Conservation (phyloP, 495 filamentous ascomycete species). For the Penicillium canescens region DNA sequence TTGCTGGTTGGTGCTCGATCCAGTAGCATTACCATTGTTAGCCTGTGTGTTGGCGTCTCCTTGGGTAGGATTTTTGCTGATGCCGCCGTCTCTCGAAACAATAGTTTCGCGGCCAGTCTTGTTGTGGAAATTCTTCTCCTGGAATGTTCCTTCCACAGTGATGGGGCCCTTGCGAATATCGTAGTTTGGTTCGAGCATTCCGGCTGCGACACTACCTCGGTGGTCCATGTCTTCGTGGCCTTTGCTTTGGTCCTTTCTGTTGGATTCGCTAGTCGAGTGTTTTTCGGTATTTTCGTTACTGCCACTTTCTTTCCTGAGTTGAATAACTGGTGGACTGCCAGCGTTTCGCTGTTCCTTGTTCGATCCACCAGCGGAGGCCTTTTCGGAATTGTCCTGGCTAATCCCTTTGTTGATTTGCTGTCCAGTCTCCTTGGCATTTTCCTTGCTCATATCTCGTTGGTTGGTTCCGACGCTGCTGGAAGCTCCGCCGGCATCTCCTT, state of each 20-base stretch:
- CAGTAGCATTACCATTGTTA: not conserved
- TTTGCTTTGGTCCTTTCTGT: not conserved
- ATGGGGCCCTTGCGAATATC: constrained; percentile 30
- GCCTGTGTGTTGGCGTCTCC: not conserved
- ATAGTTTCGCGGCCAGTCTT: not conserved
- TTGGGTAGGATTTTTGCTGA: not conserved
- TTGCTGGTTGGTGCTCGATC: not conserved
- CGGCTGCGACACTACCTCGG: constrained; percentile 2
- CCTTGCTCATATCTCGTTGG: constrained; percentile 6
- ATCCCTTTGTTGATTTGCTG: constrained; percentile 4
- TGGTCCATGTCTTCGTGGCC: not conserved
- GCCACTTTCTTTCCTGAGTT: no score
- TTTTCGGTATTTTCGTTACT: no score
- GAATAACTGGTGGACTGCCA: no score
- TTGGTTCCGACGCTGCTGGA: constrained; percentile 3
- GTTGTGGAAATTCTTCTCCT: constrained; percentile 5
- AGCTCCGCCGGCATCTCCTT: constrained; percentile 6
- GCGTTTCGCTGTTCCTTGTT: constrained; percentile 1
- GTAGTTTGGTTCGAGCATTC: constrained; percentile 15
- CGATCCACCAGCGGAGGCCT: not conserved
- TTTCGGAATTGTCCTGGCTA: constrained; percentile 2
- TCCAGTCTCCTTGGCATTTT: constrained; percentile 8
- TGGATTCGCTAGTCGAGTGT: no score
- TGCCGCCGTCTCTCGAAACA: not conserved
- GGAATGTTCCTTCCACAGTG: constrained; percentile 12